Conservation (phyloP, 2,329 filamentous ascomycete species). For the Aspergillus oerlinghausenensis region DNA sequence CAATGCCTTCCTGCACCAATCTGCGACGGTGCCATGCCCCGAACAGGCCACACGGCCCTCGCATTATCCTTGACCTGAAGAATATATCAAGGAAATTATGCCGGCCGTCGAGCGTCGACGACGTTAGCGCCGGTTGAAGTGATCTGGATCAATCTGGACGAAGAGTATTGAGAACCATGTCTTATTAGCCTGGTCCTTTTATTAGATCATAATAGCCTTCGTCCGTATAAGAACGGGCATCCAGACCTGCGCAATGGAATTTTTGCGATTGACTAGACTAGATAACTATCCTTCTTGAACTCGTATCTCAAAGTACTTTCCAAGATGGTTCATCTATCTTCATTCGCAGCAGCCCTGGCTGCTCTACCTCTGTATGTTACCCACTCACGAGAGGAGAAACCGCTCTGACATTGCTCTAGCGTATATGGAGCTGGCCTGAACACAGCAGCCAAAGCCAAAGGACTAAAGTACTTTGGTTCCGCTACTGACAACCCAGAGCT, state of each 20-base stretch:
- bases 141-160: background rate
- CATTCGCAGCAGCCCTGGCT: background rate
- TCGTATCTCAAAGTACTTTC: background rate
- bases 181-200: background rate
- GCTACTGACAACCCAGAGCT: constrained; percentile 56
- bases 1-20: background rate
- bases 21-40: background rate
- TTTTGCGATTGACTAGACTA: background rate
- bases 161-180: background rate
- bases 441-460: constrained; percentile 48
- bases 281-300: background rate
- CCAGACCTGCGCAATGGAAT: background rate
- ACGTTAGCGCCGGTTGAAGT: background rate
- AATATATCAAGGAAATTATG: background rate
- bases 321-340: constrained; percentile 2
- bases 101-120: background rate
- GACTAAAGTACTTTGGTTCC: constrained; percentile 53
- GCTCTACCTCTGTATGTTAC: constrained; percentile 20
- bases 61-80: background rate
- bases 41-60: background rate
- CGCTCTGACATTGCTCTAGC: constrained; percentile 8
- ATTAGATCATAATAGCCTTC: background rate
- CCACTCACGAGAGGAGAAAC: background rate
- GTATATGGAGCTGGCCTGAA: constrained; percentile 20
- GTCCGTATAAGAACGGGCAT: background rate